These are phyloP conservation scores for Clitopilus hobsonii DNA, from an alignment of 768 basidiomycete species.

Conservation along the genomic window DNA sequence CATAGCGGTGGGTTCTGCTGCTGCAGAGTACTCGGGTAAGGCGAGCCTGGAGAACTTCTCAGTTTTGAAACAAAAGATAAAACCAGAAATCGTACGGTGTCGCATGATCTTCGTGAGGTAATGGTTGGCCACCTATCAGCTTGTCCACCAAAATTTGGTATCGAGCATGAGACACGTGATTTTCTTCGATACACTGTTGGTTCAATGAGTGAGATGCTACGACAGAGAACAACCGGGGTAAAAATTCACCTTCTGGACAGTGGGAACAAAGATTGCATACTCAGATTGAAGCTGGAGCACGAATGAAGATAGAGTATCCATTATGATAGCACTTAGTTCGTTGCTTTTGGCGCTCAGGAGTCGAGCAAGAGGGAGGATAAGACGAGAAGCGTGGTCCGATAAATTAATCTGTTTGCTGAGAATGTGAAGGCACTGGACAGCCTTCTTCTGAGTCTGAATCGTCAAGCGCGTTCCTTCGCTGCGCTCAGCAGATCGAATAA, in stretches of 20 bases:
- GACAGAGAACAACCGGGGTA: too few relatives aligned
- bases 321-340: conserved; percentile 78
- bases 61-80: neutral
- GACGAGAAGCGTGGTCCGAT: conserved; percentile 91
- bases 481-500: conserved; percentile 84
- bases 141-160: conserved; percentile 86
- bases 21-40: conserved; percentile 66
- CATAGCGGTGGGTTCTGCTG: conserved; percentile 80
- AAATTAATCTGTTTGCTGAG: conserved; percentile 90
- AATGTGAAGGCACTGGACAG: conserved; percentile 84
- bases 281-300: conserved; percentile 90
- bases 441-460: conserved; percentile 70
- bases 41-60: neutral
- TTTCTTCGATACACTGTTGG: conserved; percentile 68
- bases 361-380: conserved; percentile 88
- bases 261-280: conserved; percentile 94
- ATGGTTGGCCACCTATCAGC: conserved; percentile 80
- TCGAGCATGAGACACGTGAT: conserved; percentile 67
- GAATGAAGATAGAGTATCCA: conserved; percentile 88
- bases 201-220: too few relatives aligned
- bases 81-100: conserved; percentile 38
- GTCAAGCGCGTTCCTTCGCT: conserved; percentile 45
- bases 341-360: conserved; percentile 68
- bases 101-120: conserved; percentile 76
- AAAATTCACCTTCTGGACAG: conserved; percentile 93